Conservation (phyloP, 2,329 filamentous ascomycete species). For the Colletotrichum siamense region DNA sequence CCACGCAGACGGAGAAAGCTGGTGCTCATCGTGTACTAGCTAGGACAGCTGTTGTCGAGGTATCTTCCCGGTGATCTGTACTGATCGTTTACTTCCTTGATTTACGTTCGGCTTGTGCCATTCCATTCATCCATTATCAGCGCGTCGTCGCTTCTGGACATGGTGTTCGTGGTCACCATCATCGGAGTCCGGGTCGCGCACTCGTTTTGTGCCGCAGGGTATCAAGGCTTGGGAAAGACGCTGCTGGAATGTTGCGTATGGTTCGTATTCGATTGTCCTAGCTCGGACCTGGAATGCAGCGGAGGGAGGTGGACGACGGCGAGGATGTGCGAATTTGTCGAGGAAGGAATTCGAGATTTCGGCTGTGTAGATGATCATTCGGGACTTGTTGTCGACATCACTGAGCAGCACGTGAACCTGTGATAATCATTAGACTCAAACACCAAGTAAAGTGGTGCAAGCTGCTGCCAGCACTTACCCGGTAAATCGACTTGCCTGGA, state of each 20-base stretch:
- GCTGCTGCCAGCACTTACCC: background rate
- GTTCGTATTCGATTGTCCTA: background rate
- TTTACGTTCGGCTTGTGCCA: background rate
- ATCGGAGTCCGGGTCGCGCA: background rate
- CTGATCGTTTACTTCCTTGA: background rate
- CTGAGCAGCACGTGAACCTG: background rate
- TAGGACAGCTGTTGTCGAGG: too few relatives aligned
- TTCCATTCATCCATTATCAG: background rate
- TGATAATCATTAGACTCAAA: background rate
- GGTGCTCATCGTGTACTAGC: too few relatives aligned
- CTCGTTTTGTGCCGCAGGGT: background rate
- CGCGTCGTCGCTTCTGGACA: background rate
- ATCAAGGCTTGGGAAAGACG: background rate
- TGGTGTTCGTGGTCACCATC: background rate
- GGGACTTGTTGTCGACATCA: background rate
- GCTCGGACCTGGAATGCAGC: background rate
- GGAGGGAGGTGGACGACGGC: background rate
- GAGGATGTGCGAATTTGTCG: background rate
- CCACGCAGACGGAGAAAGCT: too few relatives aligned
- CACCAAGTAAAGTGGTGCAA: background rate
- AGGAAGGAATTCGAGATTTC: background rate
- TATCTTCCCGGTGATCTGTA: too few relatives aligned
- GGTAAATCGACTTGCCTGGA: background rate
- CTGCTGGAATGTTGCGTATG: background rate
- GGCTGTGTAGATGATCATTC: background rate